These are phyloP conservation scores for Mycena belliarum DNA, from an alignment of 768 basidiomycete genomes.

Conservation along the genomic window DNA sequence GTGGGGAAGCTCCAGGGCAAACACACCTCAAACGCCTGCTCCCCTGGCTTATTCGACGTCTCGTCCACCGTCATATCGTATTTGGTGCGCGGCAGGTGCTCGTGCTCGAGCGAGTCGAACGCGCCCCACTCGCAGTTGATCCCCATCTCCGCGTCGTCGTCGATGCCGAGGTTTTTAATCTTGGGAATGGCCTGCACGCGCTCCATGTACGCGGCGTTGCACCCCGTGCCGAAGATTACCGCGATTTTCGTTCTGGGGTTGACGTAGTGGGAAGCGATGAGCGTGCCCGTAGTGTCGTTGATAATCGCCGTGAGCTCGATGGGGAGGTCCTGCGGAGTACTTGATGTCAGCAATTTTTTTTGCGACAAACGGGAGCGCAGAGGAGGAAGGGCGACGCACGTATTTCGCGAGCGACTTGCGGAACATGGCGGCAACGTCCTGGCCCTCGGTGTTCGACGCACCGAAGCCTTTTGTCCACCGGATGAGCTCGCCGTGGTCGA, in stretches of 20 bases:
- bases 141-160: slow-evolving; percentile 71
- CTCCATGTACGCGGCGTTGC: slow-evolving; percentile 99
- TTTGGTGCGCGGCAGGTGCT: slow-evolving; percentile 92
- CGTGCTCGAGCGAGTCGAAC: slow-evolving; percentile 94
- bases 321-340: slow-evolving; percentile 65
- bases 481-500: slow-evolving; percentile 92
- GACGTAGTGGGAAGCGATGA: slow-evolving; percentile 96
- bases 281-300: slow-evolving; percentile 97
- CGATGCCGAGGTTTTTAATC: slow-evolving; percentile 72
- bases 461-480: slow-evolving; percentile 99
- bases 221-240: slow-evolving; percentile 96
- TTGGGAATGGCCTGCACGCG: slow-evolving; percentile 83
- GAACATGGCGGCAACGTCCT: slow-evolving; percentile 94
- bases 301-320: slow-evolving; percentile 84
- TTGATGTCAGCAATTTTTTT: too few species aligned
- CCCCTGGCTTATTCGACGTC: slow-evolving; percentile 92
- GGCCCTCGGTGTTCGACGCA: slow-evolving; percentile 85
- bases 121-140: slow-evolving; percentile 99
- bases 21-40: slow-evolving; percentile 87
- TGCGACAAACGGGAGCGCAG: too few species aligned
- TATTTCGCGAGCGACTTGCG: slow-evolving; percentile 73
- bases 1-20: neutral
- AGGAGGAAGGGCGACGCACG: slow-evolving; percentile 41
- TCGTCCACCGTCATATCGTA: slow-evolving; percentile 93
- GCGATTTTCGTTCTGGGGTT: slow-evolving; percentile 90